phyloP scores from a whole-genome alignment of 306 rosid genomes.

The Quercus mongolica region DNA sequence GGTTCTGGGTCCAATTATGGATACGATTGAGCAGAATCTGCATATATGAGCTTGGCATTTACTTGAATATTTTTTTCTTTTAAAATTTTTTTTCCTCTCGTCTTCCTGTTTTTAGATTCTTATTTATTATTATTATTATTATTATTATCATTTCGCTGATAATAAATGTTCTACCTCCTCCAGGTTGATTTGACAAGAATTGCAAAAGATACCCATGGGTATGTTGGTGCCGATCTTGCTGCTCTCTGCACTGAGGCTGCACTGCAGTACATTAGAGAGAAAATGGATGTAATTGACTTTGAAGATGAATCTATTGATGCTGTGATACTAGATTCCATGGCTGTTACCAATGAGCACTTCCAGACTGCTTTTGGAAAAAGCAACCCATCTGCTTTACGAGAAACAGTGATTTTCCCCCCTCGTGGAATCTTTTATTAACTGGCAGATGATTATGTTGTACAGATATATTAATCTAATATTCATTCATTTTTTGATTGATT shows the following conservation, averaged over 20 bases:
- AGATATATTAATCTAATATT: background rate
- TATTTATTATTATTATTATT: background rate
- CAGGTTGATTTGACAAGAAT: slow-evolving; percentile 64
- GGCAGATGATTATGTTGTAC: background rate
- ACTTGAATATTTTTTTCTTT: slow-evolving; percentile 2
- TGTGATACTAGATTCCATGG: slow-evolving; percentile 58
- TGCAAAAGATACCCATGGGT: slow-evolving; percentile 59
- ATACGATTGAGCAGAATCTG: background rate
- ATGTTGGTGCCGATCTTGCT: slow-evolving; percentile 74
- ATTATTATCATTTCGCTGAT: background rate
- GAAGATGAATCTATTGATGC: slow-evolving; percentile 70
- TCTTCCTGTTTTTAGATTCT: background rate
- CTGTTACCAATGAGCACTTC: slow-evolving; percentile 67
- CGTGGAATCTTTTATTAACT: background rate
- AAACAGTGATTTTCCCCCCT: slow-evolving; percentile 44
- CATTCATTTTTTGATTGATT: slow-evolving; percentile 1
- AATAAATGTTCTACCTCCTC: background rate
- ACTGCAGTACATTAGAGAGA: slow-evolving; percentile 68
- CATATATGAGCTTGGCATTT: background rate
- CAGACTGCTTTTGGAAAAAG: slow-evolving; percentile 69
- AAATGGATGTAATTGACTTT: slow-evolving; percentile 67
- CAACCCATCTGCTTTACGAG: slow-evolving; percentile 72
- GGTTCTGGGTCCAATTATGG: background rate
- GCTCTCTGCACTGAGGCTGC: slow-evolving; percentile 80
- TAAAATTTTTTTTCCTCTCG: background rate